Conservation (phyloP, 1,139 yeast genomes). For the Nadsonia commutata region DNA sequence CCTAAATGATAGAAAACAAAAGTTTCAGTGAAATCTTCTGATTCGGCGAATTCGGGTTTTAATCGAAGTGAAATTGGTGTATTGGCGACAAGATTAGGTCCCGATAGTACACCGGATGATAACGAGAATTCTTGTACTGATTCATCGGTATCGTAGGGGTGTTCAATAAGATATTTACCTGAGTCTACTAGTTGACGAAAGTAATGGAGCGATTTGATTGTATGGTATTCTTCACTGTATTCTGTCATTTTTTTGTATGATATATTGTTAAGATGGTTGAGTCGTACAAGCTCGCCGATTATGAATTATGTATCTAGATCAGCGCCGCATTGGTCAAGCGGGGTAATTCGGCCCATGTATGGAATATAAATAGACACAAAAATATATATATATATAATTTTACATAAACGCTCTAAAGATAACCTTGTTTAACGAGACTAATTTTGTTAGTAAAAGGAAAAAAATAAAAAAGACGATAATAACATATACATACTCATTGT, state of each 20-base stretch:
- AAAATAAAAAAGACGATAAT: neutral
- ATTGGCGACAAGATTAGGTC: constrained; percentile 18
- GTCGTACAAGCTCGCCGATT: too few relatives aligned
- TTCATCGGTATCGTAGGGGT: constrained; percentile 16
- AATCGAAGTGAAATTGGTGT: constrained; percentile 20
- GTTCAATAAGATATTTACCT: constrained; percentile 12
- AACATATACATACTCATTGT: constrained; percentile 34
- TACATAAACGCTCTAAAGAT: neutral
- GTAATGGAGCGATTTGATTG: neutral
- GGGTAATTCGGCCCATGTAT: too few relatives aligned
- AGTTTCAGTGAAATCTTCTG: constrained; percentile 12
- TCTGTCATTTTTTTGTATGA: neutral
- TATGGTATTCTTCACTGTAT: neutral
- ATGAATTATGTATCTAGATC: too few relatives aligned
- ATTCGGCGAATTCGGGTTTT: constrained; percentile 12
- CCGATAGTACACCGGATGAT: constrained; percentile 22
- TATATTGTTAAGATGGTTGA: neutral
- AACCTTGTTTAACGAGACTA: neutral
- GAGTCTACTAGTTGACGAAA: constrained; percentile 7
- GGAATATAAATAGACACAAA: too few relatives aligned
- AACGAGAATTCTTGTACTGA: constrained; percentile 15
- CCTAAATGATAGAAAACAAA: constrained; percentile 54
- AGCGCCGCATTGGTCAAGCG: too few relatives aligned
- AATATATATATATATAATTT: too few relatives aligned
- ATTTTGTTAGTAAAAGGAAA: neutral